Evolutionary conservation across 1,139 yeast species (phyloP).

Genomic region (Taiozyma onychis): DNA sequence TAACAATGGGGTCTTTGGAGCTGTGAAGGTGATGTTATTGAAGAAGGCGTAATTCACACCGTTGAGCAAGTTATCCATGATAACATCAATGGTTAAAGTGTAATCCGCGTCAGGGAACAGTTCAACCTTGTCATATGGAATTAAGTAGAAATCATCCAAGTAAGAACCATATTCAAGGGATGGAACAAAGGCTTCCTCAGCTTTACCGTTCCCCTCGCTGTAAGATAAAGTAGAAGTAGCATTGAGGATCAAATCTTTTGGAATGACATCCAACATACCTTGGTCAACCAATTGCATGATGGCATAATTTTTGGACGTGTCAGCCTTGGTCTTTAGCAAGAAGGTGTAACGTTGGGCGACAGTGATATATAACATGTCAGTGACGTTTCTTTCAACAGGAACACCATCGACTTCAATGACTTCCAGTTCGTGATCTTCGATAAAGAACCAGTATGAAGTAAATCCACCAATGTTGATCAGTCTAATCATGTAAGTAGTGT

Average conservation of each 20-base stretch:
- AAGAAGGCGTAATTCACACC: slow-evolving; percentile 91
- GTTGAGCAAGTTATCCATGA: slow-evolving; percentile 71
- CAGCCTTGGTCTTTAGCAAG: slow-evolving; percentile 61
- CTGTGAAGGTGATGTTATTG: slow-evolving; percentile 71
- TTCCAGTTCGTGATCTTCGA: slow-evolving; percentile 79
- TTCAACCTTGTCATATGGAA: slow-evolving; percentile 48
- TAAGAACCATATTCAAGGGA: slow-evolving; percentile 39
- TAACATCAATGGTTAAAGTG: slow-evolving; percentile 57
- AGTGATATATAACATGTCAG: slow-evolving; percentile 57
- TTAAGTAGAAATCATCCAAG: slow-evolving; percentile 62
- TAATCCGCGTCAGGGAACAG: slow-evolving; percentile 62
- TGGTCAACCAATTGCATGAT: slow-evolving; percentile 74
- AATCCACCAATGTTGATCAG: slow-evolving; percentile 82
- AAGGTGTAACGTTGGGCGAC: slow-evolving; percentile 79
- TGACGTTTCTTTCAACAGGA: slow-evolving; percentile 58
- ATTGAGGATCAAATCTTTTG: slow-evolving; percentile 56
- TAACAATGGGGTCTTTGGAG: slow-evolving; percentile 80
- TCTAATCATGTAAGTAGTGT: slow-evolving; percentile 74
- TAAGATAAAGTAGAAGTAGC: slow-evolving; percentile 71
- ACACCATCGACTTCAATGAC: slow-evolving; percentile 85
- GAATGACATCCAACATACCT: slow-evolving; percentile 71
- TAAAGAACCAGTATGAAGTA: slow-evolving; percentile 76
- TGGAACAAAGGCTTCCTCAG: slow-evolving; percentile 41
- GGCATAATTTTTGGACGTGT: slow-evolving; percentile 58
- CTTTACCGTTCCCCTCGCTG: slow-evolving; percentile 38